These are phyloP conservation scores for Suillus subaureus DNA, from an alignment of 768 basidiomycete species.

Conservation along the genomic window DNA sequence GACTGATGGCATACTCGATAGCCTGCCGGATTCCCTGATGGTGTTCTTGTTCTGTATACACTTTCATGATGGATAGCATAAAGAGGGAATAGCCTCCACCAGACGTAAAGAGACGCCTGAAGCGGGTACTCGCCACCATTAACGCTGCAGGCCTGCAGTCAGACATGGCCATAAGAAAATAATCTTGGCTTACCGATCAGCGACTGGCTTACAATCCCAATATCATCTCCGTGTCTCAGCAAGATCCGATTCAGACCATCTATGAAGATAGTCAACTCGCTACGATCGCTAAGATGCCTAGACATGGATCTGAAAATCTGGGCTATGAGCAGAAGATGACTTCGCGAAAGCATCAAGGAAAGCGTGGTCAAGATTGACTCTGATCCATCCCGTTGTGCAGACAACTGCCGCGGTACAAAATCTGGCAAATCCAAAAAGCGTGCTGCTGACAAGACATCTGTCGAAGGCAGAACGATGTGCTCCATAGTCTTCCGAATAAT, in stretches of 20 bases:
- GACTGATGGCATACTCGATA: constrained; percentile 69
- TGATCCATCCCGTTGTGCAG: constrained; percentile 2
- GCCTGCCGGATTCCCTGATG: constrained; percentile 62
- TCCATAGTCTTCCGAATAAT: constrained; percentile 66
- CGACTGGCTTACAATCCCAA: constrained; percentile 75
- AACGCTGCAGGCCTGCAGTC: constrained; percentile 47
- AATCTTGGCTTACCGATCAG: constrained; percentile 58
- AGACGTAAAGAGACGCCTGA: constrained; percentile 72
- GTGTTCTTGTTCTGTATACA: constrained; percentile 62
- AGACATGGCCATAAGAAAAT: constrained; percentile 1
- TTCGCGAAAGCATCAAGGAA: constrained; percentile 66
- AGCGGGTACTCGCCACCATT: constrained; percentile 77
- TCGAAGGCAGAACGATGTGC: constrained; percentile 58
- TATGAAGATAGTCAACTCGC: constrained; percentile 64
- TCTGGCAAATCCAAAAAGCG: constrained; percentile 44
- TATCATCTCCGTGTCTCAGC: constrained; percentile 68
- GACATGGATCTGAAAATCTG: constrained; percentile 76
- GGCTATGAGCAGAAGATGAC: constrained; percentile 66
- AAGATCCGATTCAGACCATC: constrained; percentile 75
- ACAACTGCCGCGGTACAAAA: constrained; percentile 45
- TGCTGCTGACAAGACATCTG: constrained; percentile 31
- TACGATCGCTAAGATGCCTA: constrained; percentile 67
- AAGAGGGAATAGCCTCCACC: constrained; percentile 75
- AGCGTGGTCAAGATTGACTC: constrained; percentile 40
- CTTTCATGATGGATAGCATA: constrained; percentile 71